Percentiles rank a stretch among this genome's conserved stretches.
These are phyloP conservation scores for Tetradesmus obliquus DNA, from an alignment of 139 green algal species.

Conservation along the genomic window DNA sequence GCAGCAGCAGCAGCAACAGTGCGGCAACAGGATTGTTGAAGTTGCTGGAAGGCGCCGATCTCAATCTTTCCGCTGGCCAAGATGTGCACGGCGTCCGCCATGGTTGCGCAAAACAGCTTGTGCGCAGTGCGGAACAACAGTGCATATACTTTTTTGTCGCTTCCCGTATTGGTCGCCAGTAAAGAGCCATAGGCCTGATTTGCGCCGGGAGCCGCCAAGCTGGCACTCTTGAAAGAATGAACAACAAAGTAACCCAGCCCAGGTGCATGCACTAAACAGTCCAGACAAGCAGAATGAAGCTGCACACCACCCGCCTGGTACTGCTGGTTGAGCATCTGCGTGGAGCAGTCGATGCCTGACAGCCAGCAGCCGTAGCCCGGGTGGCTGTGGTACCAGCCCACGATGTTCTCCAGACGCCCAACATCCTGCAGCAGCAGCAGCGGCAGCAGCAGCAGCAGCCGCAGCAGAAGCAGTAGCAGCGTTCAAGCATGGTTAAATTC, in stretches of 20 bases:
- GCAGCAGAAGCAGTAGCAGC: slow-evolving; percentile 7
- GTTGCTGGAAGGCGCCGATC: too few species aligned
- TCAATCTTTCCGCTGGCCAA: too few species aligned
- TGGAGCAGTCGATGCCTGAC: slow-evolving; percentile 89
- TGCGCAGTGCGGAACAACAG: too few species aligned
- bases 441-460: slow-evolving; percentile 11
- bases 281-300: not conserved
- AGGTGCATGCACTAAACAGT: not conserved
- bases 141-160: too few species aligned
- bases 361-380: slow-evolving; percentile 99
- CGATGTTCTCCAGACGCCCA: slow-evolving; percentile 91
- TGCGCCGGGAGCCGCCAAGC: not conserved
- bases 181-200: too few species aligned
- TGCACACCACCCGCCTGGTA: slow-evolving; percentile 53
- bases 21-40: not conserved
- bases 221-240: not conserved
- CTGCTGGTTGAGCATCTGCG: slow-evolving; percentile 90
- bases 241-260: not conserved
- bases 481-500: not conserved
- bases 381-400: slow-evolving; percentile 99
- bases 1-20: not conserved
- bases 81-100: too few species aligned
- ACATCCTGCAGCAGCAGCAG: slow-evolving; percentile 57
- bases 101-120: too few species aligned
- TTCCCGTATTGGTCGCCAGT: too few species aligned